Base-by-base conservation (phyloP, 495 filamentous ascomycete genomes). In the Monascus purpureus region DNA sequence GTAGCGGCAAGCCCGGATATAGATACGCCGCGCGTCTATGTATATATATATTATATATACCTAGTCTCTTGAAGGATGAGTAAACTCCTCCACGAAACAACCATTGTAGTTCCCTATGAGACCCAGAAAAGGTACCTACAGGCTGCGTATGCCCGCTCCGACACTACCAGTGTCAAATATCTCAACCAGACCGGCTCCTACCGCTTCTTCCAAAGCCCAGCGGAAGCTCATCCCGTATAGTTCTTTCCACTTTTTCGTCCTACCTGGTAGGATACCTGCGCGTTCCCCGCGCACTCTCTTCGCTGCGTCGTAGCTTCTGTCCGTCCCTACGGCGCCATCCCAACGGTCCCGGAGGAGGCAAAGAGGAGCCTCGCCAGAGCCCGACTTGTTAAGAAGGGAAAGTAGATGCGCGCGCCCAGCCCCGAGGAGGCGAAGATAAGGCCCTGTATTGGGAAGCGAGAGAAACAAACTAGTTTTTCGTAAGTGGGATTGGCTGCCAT, bases 121-220 rank as follows among this genome's bases (percentile, higher is more conserved):
- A n/a, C n/a, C n/a, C n/a, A n/a, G n/a, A n/a, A n/a, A n/a, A n/a
- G n/a, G n/a, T n/a, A n/a, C n/a, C n/a, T n/a, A 74, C 32, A 68
- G 35, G 37, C 55, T 62, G 33, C 84, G 65, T 22, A 86, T 65
- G 2, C 75, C 85, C 22, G 70, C 61, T 11, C 85, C 84, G 12
- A 92, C 80, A 46, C 75, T 87, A 17, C 79, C 67, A 9, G 85
- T 93, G 44, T 90, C 78, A 49, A 93, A 92, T 4, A 83, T 53
- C 52, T 93, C 85, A 17, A 90, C 61, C n/a, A 82, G 40, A 6
- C 85, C 85, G 2, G 75, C 67, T 1, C 84, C 84, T 8, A 87
- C 67, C 25, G 79, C 77, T 47, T 90, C 82, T 23, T 73, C 77
- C 11, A 92, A 42, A 8, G 80, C 66, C 81, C 81, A 92, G 27